These are phyloP conservation scores for Scenedesmus sp. DNA, from an alignment of 163 green algal genomes.

Conservation along the genomic window DNA sequence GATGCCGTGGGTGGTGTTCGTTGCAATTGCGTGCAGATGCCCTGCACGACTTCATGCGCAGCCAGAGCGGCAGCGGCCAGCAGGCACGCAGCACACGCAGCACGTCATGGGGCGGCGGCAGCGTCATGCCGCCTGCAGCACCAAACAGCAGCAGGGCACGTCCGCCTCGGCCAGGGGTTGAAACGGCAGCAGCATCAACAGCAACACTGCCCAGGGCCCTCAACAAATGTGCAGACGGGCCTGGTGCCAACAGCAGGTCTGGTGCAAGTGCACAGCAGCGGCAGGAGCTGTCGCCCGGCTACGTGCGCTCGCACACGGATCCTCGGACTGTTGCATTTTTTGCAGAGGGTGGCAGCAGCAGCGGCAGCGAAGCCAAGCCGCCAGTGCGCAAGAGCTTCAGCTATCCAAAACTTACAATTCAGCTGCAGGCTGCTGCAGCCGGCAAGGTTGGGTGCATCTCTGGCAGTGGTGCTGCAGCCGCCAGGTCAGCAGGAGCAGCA, in stretches of 20 bases:
- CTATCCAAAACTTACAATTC: neutral
- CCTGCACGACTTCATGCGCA: constrained; percentile 23
- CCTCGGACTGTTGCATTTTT: neutral
- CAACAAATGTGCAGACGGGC: neutral
- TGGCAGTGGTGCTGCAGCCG: constrained; percentile 21
- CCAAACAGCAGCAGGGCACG: neutral
- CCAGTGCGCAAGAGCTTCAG: neutral
- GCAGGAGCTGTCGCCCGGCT: neutral
- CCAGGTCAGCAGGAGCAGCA: constrained; percentile 8
- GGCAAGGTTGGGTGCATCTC: neutral
- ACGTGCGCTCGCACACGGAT: neutral
- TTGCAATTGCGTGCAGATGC: neutral
- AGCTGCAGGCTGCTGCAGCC: neutral
- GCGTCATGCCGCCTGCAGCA: neutral
- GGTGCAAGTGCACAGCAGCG: neutral
- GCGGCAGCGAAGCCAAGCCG: neutral
- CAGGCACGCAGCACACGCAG: neutral
- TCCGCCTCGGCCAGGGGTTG: neutral
- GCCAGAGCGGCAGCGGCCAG: neutral
- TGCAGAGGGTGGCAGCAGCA: neutral
- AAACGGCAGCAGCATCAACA: neutral
- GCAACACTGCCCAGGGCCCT: neutral
- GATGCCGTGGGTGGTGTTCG: neutral
- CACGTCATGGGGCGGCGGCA: neutral
- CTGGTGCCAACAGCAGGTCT: neutral